Conservation (phyloP, 352 stramenopile species). For the Phytophthora brassicae region DNA sequence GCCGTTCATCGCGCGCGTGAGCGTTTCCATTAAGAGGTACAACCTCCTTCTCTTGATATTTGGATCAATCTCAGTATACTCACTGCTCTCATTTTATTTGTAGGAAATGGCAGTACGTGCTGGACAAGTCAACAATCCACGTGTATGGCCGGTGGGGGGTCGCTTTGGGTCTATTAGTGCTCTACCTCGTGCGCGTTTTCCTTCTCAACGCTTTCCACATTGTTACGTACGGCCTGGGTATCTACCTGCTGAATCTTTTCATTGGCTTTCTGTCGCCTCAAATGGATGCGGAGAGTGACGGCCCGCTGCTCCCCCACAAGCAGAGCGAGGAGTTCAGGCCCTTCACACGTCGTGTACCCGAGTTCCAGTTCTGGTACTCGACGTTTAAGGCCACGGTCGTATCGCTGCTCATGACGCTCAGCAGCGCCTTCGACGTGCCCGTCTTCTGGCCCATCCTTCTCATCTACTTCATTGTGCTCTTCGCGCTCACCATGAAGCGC, state of each 20-base stretch:
- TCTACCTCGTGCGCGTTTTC: constrained; percentile 95
- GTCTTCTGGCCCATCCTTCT: constrained; percentile 99
- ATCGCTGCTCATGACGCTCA: constrained; percentile 97
- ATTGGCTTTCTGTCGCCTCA: constrained; percentile 99
- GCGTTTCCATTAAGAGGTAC: constrained; percentile 81
- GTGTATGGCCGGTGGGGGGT: constrained; percentile 91
- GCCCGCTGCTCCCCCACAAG: constrained; percentile 89
- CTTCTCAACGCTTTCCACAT: constrained; percentile 97
- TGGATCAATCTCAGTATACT: neutral
- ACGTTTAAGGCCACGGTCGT: constrained; percentile 89
- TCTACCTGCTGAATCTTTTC: constrained; percentile 99
- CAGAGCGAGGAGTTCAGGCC: constrained; percentile 90
- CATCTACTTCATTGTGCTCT: constrained; percentile 99
- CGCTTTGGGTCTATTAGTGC: constrained; percentile 79
- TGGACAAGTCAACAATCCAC: constrained; percentile 98
- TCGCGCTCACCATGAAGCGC: constrained; percentile 99
- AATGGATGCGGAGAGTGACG: constrained; percentile 90
- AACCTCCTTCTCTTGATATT: neutral
- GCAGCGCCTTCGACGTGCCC: constrained; percentile 97
- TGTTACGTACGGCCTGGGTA: constrained; percentile 98
- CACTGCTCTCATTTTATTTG: neutral
- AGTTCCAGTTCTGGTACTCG: constrained; percentile 99
- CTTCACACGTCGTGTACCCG: constrained; percentile 93
- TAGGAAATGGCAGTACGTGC: constrained; percentile 96
- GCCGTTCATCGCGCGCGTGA: constrained; percentile 76